Evolutionary conservation across 1,284 basidiomycete genomes (phyloP), one percentile per base, ranked within the genome.

Genomic region (Cryptococcus sp.): DNA sequence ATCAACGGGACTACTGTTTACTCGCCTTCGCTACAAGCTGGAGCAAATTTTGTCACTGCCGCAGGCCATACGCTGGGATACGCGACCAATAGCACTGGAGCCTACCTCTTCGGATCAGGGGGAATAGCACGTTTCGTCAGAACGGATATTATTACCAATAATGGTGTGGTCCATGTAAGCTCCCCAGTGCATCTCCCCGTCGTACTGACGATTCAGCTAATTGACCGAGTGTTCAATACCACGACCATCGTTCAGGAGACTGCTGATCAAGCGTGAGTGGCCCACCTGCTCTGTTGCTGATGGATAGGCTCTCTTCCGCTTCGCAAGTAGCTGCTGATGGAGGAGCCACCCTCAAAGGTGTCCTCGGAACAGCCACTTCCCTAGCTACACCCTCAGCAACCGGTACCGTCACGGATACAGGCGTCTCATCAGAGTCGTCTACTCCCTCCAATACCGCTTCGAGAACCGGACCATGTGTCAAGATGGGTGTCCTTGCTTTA

Each of bases 31-130:
- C 48, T 73, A 40, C 56, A 54, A 13, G 41, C 58, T 18, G 59
- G 64, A n/a, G 46, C 52, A 19, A 59, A 52, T 7, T 68, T 64
- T 34, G 62, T 65, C 53, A 69, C 69, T 28, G 71, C 71, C 11
- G 64, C 64, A 4, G 74, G 75, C n/a, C 59, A 64, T 52, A 59
- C 65, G 18, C 57, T 77, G 23, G 52, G 53, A 4, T 73, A 74
- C 55, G 50, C 56, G 19, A 56, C 55, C 44, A 66, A 69, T 53
- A 54, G 52, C 11, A 64, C 60, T 14, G 71, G 62, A 25, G 60
- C 56, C 22, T 75, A 55, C 46, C 62, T 77, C 49, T 60, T 50
- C 25, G 59, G 60, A 10, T 72, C 66, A 41, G 58, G 66, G 7
- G 47, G 45, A 48, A 40, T 61, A 14, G 66, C 61, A 3, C 46